Evolutionary conservation across 2,329 filamentous ascomycete genomes (phyloP).

Genomic region (Aaosphaeria arxii): DNA sequence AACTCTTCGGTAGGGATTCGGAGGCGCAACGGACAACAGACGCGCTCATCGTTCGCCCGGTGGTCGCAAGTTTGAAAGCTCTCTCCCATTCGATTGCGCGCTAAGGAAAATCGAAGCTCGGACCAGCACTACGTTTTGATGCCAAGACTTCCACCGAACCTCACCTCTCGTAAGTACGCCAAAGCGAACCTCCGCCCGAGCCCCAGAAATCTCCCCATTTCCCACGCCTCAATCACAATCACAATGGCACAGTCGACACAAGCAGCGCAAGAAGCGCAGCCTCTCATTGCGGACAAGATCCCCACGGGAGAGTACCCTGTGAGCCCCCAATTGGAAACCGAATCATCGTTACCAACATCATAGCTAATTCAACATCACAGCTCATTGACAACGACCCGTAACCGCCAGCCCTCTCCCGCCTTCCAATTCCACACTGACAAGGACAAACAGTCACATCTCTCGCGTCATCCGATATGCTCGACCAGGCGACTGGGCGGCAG

Average conservation of each 20-base stretch:
- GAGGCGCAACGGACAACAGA: slow-evolving; percentile 10
- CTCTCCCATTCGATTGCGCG: slow-evolving; percentile 18
- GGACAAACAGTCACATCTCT: slow-evolving; percentile 70
- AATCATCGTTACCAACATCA: slow-evolving; percentile 17
- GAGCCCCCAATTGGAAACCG: slow-evolving; percentile 42
- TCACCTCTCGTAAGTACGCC: slow-evolving; percentile 3
- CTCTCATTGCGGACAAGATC: slow-evolving; percentile 71
- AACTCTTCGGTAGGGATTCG: slow-evolving; percentile 1
- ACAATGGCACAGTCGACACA: slow-evolving; percentile 27
- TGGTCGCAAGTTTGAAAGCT: slow-evolving; percentile 9
- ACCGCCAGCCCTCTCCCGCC: slow-evolving; percentile 31
- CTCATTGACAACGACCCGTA: slow-evolving; percentile 99
- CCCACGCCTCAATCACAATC: slow-evolving; percentile 13
- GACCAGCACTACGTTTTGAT: slow-evolving; percentile 2
- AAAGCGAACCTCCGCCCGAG: background rate
- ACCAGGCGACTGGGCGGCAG: slow-evolving; percentile 75
- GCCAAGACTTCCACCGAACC: slow-evolving; percentile 9
- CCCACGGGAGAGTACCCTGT: slow-evolving; percentile 85
- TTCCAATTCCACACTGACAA: slow-evolving; percentile 1
- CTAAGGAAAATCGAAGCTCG: slow-evolving; percentile 21
- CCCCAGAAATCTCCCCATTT: background rate
- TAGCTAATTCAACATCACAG: slow-evolving; percentile 50
- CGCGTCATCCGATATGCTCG: slow-evolving; percentile 87
- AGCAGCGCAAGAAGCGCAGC: slow-evolving; percentile 22
- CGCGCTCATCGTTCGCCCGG: slow-evolving; percentile 21